phyloP scores from a whole-genome alignment of 768 basidiomycete species.

The Neoboletus subvelutipes region DNA sequence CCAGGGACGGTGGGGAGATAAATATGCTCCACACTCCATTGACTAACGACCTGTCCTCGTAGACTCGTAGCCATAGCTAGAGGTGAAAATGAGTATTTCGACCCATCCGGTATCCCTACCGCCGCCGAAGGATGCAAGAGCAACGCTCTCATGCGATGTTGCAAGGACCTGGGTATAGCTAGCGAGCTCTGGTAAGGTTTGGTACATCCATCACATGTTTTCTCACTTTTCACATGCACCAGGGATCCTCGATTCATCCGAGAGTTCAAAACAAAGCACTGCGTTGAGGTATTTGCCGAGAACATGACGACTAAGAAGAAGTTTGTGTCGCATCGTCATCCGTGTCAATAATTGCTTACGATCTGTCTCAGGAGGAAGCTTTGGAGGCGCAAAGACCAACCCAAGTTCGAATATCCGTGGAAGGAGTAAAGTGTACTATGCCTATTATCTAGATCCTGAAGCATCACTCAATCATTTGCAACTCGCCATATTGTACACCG shows the following conservation, averaged over 20 bases:
- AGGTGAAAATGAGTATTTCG: constrained; percentile 97
- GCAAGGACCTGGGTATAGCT: constrained; percentile 94
- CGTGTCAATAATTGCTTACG: constrained; percentile 2
- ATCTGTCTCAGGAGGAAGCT: constrained; percentile 70
- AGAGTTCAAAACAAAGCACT: constrained; percentile 83
- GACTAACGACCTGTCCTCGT: not conserved
- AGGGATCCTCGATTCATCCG: constrained; percentile 98
- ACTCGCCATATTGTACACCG: not conserved
- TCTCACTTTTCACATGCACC: not conserved
- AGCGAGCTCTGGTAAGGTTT: constrained; percentile 85
- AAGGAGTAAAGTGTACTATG: constrained; percentile 54
- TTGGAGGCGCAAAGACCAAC: constrained; percentile 85
- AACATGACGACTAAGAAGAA: constrained; percentile 86
- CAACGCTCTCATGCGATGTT: constrained; percentile 96
- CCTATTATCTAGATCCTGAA: not conserved
- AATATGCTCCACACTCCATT: not conserved
- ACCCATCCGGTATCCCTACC: constrained; percentile 84
- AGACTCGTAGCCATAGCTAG: constrained; percentile 89
- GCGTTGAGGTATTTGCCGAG: constrained; percentile 83
- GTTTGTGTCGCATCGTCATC: constrained; percentile 46
- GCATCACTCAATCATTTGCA: not conserved
- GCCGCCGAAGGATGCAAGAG: constrained; percentile 95
- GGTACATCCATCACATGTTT: not conserved
- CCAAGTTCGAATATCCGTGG: constrained; percentile 86
- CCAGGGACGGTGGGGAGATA: constrained; percentile 67